Conservation (phyloP, 2,329 filamentous ascomycete genomes). For the Hypoxylon sp. region DNA sequence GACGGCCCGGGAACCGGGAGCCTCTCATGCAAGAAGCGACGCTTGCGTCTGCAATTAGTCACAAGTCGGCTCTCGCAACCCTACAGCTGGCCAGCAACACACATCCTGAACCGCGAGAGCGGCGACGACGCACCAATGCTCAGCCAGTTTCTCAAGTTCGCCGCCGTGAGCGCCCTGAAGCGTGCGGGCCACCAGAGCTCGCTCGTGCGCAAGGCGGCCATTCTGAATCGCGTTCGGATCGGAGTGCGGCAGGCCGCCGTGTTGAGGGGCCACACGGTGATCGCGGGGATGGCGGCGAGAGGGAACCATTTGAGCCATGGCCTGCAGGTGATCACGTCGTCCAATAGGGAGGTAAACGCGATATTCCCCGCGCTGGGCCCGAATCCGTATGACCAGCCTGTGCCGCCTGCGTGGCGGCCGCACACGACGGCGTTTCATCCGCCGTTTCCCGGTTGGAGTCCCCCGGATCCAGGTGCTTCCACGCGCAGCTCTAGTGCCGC, state of each 20-base stretch:
- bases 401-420: conserved; percentile 41
- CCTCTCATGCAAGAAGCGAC: conserved; percentile 71
- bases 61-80: conserved; percentile 75
- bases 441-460: not conserved
- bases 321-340: conserved; percentile 44
- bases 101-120: conserved; percentile 71
- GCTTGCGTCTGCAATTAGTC: conserved; percentile 68
- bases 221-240: conserved; percentile 68
- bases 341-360: conserved; percentile 36
- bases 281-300: conserved; percentile 47
- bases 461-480: not conserved
- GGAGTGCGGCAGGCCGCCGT: conserved; percentile 53
- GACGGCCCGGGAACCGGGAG: conserved; percentile 62
- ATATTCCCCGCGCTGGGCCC: conserved; percentile 43
- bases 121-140: conserved; percentile 52
- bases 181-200: conserved; percentile 57
- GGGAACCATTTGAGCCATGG: conserved; percentile 49
- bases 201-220: conserved; percentile 70
- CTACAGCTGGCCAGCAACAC: conserved; percentile 73
- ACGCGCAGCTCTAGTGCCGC: not conserved
- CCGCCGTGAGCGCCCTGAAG: conserved; percentile 51
- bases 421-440: conserved; percentile 38
- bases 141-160: conserved; percentile 57
- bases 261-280: conserved; percentile 44
- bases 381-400: conserved; percentile 23